Evolutionary conservation across 2,329 filamentous ascomycete genomes (phyloP).

Genomic region (Sporothrix inflata): DNA sequence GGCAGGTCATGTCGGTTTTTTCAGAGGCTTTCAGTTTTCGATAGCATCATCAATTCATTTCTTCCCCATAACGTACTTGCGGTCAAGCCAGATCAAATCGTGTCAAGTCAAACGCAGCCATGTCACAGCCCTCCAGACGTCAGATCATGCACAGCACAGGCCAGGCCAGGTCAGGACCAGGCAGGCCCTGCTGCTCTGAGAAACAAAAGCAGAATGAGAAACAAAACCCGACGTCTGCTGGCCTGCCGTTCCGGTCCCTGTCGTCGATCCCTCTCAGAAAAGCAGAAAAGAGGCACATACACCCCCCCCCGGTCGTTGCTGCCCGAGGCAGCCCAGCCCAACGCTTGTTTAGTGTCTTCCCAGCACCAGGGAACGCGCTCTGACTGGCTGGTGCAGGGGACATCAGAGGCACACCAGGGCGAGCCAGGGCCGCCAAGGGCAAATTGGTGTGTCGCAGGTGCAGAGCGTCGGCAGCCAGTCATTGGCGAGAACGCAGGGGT

Average conservation of each 20-base stretch:
- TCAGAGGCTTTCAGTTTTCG: background rate
- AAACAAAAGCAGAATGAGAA: background rate
- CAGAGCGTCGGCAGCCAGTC: conserved; percentile 19
- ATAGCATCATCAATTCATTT: background rate
- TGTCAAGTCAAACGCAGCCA: background rate
- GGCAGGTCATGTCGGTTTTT: background rate
- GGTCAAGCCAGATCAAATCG: background rate
- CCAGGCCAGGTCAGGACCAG: too few relatives aligned
- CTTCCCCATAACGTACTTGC: background rate
- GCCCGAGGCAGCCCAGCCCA: background rate
- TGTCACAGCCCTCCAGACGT: background rate
- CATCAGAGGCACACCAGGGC: background rate
- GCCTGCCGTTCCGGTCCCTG: background rate
- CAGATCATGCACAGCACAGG: background rate
- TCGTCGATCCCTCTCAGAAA: background rate
- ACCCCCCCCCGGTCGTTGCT: background rate
- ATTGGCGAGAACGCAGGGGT: background rate
- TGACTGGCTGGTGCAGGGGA: conserved; percentile 17
- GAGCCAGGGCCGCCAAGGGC: background rate
- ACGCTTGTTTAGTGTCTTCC: background rate
- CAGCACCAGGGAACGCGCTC: conserved; percentile 21
- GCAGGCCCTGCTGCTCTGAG: background rate
- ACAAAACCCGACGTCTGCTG: background rate
- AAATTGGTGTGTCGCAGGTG: conserved; percentile 23
- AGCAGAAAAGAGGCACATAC: background rate